A percentile compares a stretch with the other conserved stretches of the same genome.
phyloP scores from a whole-genome alignment of 2,329 filamentous ascomycete species.

The Verticillium zaregamsianum region DNA sequence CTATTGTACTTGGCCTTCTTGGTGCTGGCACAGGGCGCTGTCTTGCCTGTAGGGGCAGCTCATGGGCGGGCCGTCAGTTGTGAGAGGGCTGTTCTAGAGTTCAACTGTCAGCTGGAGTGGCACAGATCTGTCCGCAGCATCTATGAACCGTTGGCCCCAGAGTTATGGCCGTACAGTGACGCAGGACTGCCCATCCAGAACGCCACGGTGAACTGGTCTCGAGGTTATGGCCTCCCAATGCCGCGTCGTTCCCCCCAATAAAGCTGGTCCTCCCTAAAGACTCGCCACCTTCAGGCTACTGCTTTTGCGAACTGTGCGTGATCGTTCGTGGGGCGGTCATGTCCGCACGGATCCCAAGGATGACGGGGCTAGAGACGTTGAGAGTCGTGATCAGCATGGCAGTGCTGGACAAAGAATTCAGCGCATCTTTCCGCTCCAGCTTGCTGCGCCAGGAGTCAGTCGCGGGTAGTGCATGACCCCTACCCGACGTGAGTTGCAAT shows the following conservation, averaged over 20 bases:
- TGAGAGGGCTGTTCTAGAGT: background rate
- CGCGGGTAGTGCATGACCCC: background rate
- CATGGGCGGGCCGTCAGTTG: background rate
- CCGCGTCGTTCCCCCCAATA: too few species aligned
- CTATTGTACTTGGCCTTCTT: background rate
- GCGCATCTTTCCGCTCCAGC: background rate
- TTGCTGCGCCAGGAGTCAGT: background rate
- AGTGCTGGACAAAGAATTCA: background rate
- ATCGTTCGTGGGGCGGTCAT: background rate
- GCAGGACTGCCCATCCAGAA: background rate
- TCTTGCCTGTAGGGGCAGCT: background rate
- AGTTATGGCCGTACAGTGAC: background rate
- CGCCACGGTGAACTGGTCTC: too few species aligned
- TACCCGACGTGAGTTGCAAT: background rate
- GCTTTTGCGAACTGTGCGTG: too few species aligned
- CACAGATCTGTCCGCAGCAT: background rate
- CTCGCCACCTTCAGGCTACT: too few species aligned
- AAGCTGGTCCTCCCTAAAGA: too few species aligned
- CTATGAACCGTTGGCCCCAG: background rate
- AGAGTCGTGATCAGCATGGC: background rate
- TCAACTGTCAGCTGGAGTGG: background rate
- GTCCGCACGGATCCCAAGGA: background rate
- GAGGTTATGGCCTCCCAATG: too few species aligned
- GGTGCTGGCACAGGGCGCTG: background rate
- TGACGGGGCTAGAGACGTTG: background rate